A percentile compares a stretch with the other conserved stretches of the same genome.
Evolutionary conservation across 371 early-diverging fungal genomes (phyloP).

Genomic region (Apophysomyces ossiformis): DNA sequence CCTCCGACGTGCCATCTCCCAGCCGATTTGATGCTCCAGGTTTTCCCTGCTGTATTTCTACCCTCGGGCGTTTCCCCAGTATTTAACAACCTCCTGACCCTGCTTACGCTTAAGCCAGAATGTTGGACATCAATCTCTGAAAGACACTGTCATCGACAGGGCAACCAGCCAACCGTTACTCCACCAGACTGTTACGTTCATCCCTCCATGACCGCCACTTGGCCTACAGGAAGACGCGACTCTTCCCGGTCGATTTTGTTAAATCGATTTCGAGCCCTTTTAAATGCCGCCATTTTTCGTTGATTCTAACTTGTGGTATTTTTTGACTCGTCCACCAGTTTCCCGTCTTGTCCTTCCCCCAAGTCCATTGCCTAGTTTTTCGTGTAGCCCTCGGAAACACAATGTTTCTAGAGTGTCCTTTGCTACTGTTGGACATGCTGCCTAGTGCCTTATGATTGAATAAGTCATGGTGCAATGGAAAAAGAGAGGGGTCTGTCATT

Average conservation of each 20-base stretch:
- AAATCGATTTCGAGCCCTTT: not conserved
- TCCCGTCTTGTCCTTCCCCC: not conserved
- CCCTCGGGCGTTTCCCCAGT: constrained; percentile 61
- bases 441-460: too few species aligned
- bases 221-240: constrained; percentile 51
- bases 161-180: constrained; percentile 36
- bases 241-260: constrained; percentile 36
- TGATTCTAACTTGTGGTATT: not conserved
- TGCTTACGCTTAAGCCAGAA: constrained; percentile 45
- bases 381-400: too few species aligned
- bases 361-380: not conserved
- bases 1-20: constrained; percentile 61
- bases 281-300: not conserved
- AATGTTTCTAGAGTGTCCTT: too few species aligned
- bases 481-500: too few species aligned
- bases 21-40: constrained; percentile 59
- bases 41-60: constrained; percentile 70
- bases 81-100: constrained; percentile 58
- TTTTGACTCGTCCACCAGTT: not conserved
- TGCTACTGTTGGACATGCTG: too few species aligned
- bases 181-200: constrained; percentile 51
- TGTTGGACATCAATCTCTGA: constrained; percentile 60
- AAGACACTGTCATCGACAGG: constrained; percentile 58
- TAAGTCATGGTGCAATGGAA: too few species aligned
- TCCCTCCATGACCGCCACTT: constrained; percentile 52